phyloP scores from a whole-genome alignment of 2,329 filamentous ascomycete species.

The Fusarium phyllophilum region DNA sequence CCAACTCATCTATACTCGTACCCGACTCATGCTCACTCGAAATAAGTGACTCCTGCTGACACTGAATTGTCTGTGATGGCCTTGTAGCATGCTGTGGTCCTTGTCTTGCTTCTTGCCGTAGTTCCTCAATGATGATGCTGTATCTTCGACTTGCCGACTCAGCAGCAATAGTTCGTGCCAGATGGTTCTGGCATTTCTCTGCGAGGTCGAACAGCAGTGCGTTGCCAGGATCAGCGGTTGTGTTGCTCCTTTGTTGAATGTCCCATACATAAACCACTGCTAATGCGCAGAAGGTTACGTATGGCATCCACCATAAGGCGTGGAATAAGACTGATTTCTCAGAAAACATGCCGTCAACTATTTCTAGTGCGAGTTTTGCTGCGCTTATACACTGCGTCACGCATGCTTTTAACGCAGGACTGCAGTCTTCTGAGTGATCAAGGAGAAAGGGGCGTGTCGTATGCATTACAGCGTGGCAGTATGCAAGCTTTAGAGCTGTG shows the following conservation, averaged over 20 bases:
- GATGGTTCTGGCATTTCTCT: conserved; percentile 27
- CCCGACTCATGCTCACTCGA: conserved; percentile 4
- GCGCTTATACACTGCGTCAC: conserved; percentile 55
- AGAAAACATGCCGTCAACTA: conserved; percentile 53
- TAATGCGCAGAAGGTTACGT: conserved; percentile 64
- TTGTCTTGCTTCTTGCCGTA: conserved; percentile 7
- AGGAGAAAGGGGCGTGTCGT: conserved; percentile 65
- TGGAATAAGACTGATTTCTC: conserved; percentile 52
- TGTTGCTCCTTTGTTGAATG: conserved; percentile 36
- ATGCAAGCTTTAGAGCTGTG: conserved; percentile 62
- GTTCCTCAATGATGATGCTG: conserved; percentile 27
- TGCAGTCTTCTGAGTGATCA: conserved; percentile 35
- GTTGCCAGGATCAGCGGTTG: neutral
- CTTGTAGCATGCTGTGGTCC: conserved; percentile 9
- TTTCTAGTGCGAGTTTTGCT: conserved; percentile 50
- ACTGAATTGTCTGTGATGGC: neutral
- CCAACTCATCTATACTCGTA: conserved; percentile 6
- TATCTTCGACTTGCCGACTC: conserved; percentile 22
- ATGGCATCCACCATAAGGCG: conserved; percentile 64
- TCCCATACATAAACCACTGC: conserved; percentile 64
- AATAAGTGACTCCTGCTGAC: neutral
- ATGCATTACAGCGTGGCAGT: conserved; percentile 66
- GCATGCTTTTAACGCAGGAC: conserved; percentile 21
- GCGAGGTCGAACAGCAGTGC: conserved; percentile 36
- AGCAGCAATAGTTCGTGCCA: conserved; percentile 8